Conservation (phyloP, 179 eudicot species). For the Patellifolia procumbens region DNA sequence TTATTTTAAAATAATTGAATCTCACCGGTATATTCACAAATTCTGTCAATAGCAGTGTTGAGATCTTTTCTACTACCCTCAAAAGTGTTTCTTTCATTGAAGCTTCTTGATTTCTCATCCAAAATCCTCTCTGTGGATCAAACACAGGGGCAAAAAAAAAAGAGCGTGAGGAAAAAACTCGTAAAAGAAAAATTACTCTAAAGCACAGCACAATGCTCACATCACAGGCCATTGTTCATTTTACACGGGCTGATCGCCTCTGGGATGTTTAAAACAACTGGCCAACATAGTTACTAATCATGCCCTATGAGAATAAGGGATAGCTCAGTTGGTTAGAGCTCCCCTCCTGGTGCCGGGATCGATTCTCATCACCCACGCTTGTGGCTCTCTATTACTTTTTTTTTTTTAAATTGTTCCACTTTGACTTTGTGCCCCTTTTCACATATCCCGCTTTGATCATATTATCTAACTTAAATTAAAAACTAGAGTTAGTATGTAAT, state of each 20-base stretch:
- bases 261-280: neutral
- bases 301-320: too few species aligned
- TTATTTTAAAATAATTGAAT: constrained; percentile 10
- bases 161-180: constrained; percentile 11
- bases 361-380: too few species aligned
- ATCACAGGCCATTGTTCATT: neutral
- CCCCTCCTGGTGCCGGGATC: too few species aligned
- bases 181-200: neutral
- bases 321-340: too few species aligned
- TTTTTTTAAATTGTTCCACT: too few species aligned
- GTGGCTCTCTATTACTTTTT: too few species aligned
- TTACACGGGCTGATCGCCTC: neutral
- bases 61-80: constrained; percentile 96
- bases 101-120: constrained; percentile 58
- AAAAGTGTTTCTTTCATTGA: constrained; percentile 60
- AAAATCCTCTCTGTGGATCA: constrained; percentile 47
- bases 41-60: constrained; percentile 91
- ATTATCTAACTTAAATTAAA: too few species aligned
- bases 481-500: too few species aligned
- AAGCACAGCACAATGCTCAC: neutral
- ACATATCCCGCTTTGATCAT: too few species aligned
- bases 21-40: constrained; percentile 92
- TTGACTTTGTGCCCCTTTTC: too few species aligned
- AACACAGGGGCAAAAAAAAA: constrained; percentile 8
- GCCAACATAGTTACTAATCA: neutral